phyloP scores from a whole-genome alignment of 305 asterid species.

The Fraxinus sp. region DNA sequence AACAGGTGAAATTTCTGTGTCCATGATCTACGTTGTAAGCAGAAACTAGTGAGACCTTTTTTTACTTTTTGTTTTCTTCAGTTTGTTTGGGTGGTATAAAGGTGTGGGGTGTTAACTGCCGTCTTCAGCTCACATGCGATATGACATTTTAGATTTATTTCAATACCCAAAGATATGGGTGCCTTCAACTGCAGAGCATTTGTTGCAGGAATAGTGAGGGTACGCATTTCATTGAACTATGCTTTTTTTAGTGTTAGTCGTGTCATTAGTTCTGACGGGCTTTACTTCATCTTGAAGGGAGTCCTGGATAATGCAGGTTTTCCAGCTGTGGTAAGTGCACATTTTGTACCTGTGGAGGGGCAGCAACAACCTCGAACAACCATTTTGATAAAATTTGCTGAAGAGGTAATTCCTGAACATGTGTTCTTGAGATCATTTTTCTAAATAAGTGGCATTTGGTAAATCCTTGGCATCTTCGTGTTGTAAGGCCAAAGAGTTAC shows the following conservation, averaged over 20 bases:
- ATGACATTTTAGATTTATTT: conserved; percentile 51
- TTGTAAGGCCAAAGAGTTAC: neutral
- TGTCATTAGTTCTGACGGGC: conserved; percentile 21
- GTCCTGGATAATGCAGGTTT: conserved; percentile 88
- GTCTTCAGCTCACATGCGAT: conserved; percentile 17
- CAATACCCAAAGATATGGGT: conserved; percentile 89
- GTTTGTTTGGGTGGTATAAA: neutral
- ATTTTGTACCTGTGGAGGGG: conserved; percentile 96
- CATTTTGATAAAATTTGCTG: conserved; percentile 90
- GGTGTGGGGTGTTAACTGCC: neutral
- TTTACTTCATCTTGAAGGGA: conserved; percentile 51
- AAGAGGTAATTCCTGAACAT: conserved; percentile 57
- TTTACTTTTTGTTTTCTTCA: neutral
- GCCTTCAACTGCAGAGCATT: conserved; percentile 95
- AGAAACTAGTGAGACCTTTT: neutral
- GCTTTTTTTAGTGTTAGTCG: conserved; percentile 10
- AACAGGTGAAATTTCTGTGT: conserved; percentile 53
- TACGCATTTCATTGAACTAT: conserved; percentile 28
- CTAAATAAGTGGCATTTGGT: neutral
- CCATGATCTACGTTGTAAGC: neutral
- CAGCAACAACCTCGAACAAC: conserved; percentile 91
- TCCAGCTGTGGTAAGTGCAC: conserved; percentile 92
- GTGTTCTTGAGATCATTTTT: neutral
- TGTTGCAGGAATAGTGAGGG: conserved; percentile 94
- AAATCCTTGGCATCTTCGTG: neutral